phyloP scores from a whole-genome alignment of 768 basidiomycete species.

The Hortiboletus campestris region DNA sequence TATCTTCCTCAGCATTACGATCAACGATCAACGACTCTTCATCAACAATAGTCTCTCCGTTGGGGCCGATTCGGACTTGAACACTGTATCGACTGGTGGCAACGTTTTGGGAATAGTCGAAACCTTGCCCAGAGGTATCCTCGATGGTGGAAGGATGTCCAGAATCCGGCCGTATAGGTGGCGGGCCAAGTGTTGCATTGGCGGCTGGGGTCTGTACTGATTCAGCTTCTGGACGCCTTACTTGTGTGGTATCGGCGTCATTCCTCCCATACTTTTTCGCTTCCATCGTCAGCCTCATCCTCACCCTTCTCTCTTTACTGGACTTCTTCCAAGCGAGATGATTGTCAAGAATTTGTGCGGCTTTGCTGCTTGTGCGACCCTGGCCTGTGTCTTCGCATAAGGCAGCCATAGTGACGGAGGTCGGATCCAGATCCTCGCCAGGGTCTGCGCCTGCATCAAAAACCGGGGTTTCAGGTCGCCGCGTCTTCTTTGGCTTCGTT shows the following conservation, averaged over 20 bases:
- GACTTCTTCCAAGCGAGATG: conserved; percentile 70
- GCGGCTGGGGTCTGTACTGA: conserved; percentile 3
- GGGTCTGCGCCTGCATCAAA: conserved; percentile 62
- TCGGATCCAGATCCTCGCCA: conserved; percentile 81
- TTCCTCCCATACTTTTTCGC: conserved; percentile 71
- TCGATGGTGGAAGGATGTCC: conserved; percentile 20
- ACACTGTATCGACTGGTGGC: conserved; percentile 74
- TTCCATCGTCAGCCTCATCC: conserved; percentile 63
- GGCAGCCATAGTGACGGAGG: conserved; percentile 76
- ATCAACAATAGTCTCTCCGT: conserved; percentile 84
- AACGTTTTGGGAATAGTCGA: conserved; percentile 68
- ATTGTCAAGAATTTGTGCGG: conserved; percentile 65
- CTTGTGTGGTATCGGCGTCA: conserved; percentile 38
- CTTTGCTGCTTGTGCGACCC: conserved; percentile 78
- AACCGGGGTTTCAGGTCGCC: conserved; percentile 50
- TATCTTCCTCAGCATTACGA: conserved; percentile 64
- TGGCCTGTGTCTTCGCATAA: conserved; percentile 77
- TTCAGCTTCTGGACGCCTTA: conserved; percentile 7
- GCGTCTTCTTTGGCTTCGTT: conserved; percentile 37
- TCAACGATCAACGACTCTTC: conserved; percentile 83
- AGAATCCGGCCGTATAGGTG: conserved; percentile 18
- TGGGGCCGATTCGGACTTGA: conserved; percentile 84
- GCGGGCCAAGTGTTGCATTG: conserved; percentile 2
- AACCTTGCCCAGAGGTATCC: conserved; percentile 56
- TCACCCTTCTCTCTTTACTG: conserved; percentile 63